Conservation (phyloP, 495 filamentous ascomycete species). For the Hyaloscypha variabilis region DNA sequence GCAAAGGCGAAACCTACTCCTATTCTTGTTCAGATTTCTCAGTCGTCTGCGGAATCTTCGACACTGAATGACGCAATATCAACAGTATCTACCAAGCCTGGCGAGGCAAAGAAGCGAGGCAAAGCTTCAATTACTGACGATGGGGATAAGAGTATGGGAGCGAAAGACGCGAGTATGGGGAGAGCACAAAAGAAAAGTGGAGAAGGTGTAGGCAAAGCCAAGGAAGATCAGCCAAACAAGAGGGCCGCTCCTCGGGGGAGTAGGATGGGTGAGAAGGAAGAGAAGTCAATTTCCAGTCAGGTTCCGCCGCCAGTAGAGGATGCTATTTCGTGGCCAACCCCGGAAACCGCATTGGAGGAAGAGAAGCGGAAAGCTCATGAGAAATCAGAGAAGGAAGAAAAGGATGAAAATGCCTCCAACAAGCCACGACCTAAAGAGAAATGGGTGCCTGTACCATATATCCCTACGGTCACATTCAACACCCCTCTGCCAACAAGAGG, state of each 20-base stretch:
- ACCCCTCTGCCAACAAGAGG: slow-evolving; percentile 71
- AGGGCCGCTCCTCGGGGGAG: slow-evolving; percentile 48
- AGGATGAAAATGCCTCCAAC: slow-evolving; percentile 53
- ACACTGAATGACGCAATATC: slow-evolving; percentile 9
- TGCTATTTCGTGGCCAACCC: slow-evolving; percentile 85
- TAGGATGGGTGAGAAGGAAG: slow-evolving; percentile 51
- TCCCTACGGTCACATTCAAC: slow-evolving; percentile 78
- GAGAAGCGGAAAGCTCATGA: slow-evolving; percentile 70
- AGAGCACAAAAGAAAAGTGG: slow-evolving; percentile 54
- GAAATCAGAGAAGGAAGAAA: slow-evolving; percentile 66
- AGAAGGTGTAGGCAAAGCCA: slow-evolving; percentile 50
- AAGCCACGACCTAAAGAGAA: slow-evolving; percentile 67
- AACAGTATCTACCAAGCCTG: slow-evolving; percentile 3
- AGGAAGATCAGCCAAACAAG: slow-evolving; percentile 42
- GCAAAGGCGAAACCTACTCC: slow-evolving; percentile 62
- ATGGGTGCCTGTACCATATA: slow-evolving; percentile 73
- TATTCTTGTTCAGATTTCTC: slow-evolving; percentile 22
- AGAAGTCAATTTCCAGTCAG: slow-evolving; percentile 38
- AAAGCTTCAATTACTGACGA: slow-evolving; percentile 32
- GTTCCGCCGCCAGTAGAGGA: slow-evolving; percentile 69
- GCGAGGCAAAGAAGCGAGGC: slow-evolving; percentile 35
- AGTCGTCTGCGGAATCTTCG: neutral
- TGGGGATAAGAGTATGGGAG: slow-evolving; percentile 28
- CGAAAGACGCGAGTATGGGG: slow-evolving; percentile 22
- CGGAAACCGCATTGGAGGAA: slow-evolving; percentile 73